Base-by-base conservation (phyloP, 805 yeast genomes). In the Hanseniaspora jakobsenii region DNA sequence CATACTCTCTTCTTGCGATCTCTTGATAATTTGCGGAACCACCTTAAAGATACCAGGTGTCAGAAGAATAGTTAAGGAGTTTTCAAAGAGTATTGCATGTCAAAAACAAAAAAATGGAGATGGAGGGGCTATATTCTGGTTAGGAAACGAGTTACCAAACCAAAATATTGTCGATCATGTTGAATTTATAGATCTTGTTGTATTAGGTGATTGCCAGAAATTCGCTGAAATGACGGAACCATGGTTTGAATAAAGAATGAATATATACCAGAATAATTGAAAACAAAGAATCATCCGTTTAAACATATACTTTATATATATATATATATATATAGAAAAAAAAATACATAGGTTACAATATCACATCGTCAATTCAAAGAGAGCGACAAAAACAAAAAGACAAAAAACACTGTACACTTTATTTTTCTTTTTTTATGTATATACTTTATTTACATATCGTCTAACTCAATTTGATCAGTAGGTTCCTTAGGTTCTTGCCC, bases 401-500 rank as follows among this genome's bases (percentile, higher is more conserved):
- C n/a, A n/a, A n/a, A n/a, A n/a, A n/a, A n/a, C n/a, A n/a, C n/a
- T n/a, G n/a, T n/a, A n/a, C n/a, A n/a, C n/a, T n/a, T n/a, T n/a
- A n/a, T n/a, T n/a, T 12, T 23, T 14, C 8, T 23, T 30, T 16
- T n/a, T 23, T 16, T 19, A 3, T 8, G n/a, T n/a, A n/a, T n/a
- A n/a, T n/a, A n/a, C n/a, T 3, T n/a, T 12, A 46, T 52, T 44
- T 67, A 70, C 44, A 71, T 71, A 12, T 75, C 83, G 12, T 77
- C 83, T n/a, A 74, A 57, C 31, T 75, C 81, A 13, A 71, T 53
- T 49, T 78, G 83, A 52, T 85, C 96, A 23, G 74, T 72, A 0
- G 97, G 97, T 59, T 89, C 96, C 59, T 89, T 89, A 27, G 96
- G 97, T 61, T 91, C 99, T 61, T 91, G 97, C 3, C 76, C 66